These are phyloP conservation scores for Didymella segeticola DNA, from an alignment of 2,329 filamentous ascomycete species.

Conservation along the genomic window DNA sequence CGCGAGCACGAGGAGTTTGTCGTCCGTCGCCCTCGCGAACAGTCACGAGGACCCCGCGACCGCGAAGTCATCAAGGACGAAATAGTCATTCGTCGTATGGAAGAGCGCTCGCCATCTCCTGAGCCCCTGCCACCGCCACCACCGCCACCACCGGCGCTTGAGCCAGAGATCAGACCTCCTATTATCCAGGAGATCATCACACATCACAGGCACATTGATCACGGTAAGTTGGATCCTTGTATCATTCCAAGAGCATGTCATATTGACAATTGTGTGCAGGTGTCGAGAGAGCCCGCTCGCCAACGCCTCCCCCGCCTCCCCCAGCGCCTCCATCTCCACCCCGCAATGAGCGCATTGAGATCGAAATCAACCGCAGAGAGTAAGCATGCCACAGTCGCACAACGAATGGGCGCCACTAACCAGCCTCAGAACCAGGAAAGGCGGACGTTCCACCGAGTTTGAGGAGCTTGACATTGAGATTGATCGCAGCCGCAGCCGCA, in stretches of 20 bases:
- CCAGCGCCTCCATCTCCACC: slow-evolving; percentile 54
- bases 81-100: slow-evolving; percentile 55
- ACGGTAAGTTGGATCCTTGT: slow-evolving; percentile 64
- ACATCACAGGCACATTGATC: slow-evolving; percentile 85
- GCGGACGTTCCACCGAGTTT: slow-evolving; percentile 54
- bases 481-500: slow-evolving; percentile 56
- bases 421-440: slow-evolving; percentile 39
- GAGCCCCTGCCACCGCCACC: slow-evolving; percentile 54
- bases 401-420: slow-evolving; percentile 17
- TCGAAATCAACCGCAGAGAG: slow-evolving; percentile 61
- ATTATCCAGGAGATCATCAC: slow-evolving; percentile 91
- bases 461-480: slow-evolving; percentile 72
- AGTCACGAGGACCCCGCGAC: slow-evolving; percentile 42
- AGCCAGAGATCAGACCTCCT: slow-evolving; percentile 74
- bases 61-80: slow-evolving; percentile 49
- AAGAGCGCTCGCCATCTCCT: slow-evolving; percentile 59
- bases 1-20: slow-evolving; percentile 52
- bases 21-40: slow-evolving; percentile 47
- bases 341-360: slow-evolving; percentile 61
- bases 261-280: no score
- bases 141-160: slow-evolving; percentile 59
- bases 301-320: slow-evolving; percentile 58
- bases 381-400: slow-evolving; percentile 37
- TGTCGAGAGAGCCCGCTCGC: slow-evolving; percentile 56
- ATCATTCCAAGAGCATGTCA: no score